Evolutionary conservation across 2,329 filamentous ascomycete genomes (phyloP), one percentile per base, ranked within the genome.

Genomic region (Pyrenophora teres): DNA sequence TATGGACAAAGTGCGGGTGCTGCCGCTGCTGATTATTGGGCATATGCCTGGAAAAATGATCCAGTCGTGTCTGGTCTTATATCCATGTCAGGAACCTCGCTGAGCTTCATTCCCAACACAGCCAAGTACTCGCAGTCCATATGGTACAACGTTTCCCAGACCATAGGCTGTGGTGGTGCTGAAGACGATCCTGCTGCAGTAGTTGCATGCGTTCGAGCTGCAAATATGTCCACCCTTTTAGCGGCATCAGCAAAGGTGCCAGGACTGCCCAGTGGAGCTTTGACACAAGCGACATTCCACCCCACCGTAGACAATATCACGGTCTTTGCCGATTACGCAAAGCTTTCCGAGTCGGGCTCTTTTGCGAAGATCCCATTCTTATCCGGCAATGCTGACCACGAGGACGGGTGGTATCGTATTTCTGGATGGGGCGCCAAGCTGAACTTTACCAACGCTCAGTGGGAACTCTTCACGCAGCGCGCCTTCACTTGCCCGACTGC

Each of bases 51-150:
- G 48, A 59, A 60, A 6, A 44, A 75, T 0, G 77, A 83, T 21
- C 79, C 81, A 6, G 82, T 83, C 10, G 76, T 76, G n/a, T 64
- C 71, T 6, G 79, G 74, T 3, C 66, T 81, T 8, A 78, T 82
- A 48, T 68, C 76, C 3, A 71, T 76, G 27, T 83, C 80, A 3
- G 81, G 81, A 2, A 79, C 74, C 3, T 76, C 71, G 2, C 60
- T 73, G 35, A 68, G 67, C 51, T 72, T 65, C 40, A 40, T 60
- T 36, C 59, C 56, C 6, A 68, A 67, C 32, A 72, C 66, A 0
- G 60, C 54, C 16, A 57, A 65, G 9, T 57, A 63, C 13, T 60
- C 59, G 2, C 65, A 64, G 37, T 48, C 57, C 8, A 38, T 64
- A 4, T 71, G 73, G 54, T 67, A 66, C 23, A 76, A 76, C 38